Evolutionary conservation across 805 yeast genomes (phyloP), one percentile per base, ranked within the genome.

Genomic region (Zygosaccharomyces siamensis): DNA sequence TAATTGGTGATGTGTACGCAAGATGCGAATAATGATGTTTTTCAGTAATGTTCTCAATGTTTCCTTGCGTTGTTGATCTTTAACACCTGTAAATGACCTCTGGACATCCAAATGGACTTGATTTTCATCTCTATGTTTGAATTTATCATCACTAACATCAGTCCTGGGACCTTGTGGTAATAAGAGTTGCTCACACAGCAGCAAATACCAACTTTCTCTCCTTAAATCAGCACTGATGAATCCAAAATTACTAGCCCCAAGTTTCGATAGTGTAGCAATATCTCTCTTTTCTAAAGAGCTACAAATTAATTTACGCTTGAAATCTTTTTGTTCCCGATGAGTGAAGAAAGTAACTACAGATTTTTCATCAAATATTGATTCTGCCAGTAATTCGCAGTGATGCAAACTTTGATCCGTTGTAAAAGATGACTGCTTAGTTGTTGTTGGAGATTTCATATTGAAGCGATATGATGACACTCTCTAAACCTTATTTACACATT

Each of bases 51-150:
- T 33, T 41, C 62, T 61, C 40, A 68, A 49, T 4, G 45, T n/a
- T 1, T 37, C 44, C 38, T 60, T 61, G 12, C 64, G 43, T 3
- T 59, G 58, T 1, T 51, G 50, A 24, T 59, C 50, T 5, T 51
- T 32, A 3, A 64, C 39, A 16, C 55, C 52, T 2, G 76, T 77
- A 60, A 83, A 84, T 11, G 95, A 79, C 45, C 99, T 69, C 18
- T 78, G 78, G 2, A 88, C 83, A 66, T 92, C 99, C 48, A 89
- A 75, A 43, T 71, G 65, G 1, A 89, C 89, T 66, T 92, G 99
- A 6, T 77, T 77, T 58, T 85, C 93, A 60, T 89, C 96, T 44
- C 68, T 69, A 60, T 86, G 95, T 2, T 24, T 16, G 27, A 35
- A 28, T 26, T 31, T 72, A 69, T 0, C 69, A 8, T 30, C 27